These are phyloP conservation scores for Aspergillus candidus DNA, from an alignment of 2,329 filamentous ascomycete genomes.

Conservation along the genomic window DNA sequence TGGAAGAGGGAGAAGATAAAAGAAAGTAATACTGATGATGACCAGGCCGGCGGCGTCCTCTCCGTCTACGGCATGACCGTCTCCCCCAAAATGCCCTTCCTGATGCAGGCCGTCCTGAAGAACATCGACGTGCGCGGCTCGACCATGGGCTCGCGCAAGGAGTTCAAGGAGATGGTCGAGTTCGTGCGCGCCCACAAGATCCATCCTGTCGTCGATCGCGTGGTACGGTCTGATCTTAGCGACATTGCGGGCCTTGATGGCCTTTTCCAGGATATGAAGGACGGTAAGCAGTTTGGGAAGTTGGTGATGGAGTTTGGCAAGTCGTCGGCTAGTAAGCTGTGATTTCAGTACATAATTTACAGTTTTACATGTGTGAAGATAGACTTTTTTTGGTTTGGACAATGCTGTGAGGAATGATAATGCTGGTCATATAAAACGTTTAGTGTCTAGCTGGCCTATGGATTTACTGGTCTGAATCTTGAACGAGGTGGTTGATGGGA, in stretches of 20 bases:
- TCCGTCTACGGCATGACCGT: conserved; percentile 88
- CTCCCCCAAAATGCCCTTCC: conserved; percentile 75
- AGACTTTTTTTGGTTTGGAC: no score
- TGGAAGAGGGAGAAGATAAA: not conserved
- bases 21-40: conserved; percentile 9
- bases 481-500: no score
- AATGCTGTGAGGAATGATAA: not conserved
- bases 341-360: no score
- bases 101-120: conserved; percentile 75
- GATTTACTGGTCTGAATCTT: no score
- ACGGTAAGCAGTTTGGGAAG: conserved; percentile 84
- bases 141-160: conserved; percentile 85
- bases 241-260: conserved; percentile 72
- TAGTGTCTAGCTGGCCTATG: no score
- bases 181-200: conserved; percentile 72
- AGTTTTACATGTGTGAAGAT: no score
- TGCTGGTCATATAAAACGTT: no score
- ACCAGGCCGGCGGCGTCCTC: conserved; percentile 69
- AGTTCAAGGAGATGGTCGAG: conserved; percentile 84
- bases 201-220: conserved; percentile 68
- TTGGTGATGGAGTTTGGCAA: conserved; percentile 67
- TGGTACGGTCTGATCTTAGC: conserved; percentile 62
- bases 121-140: conserved; percentile 82
- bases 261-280: conserved; percentile 83
- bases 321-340: conserved; percentile 35